Conservation (phyloP, 2,329 filamentous ascomycete species). For the Thelonectria olida region DNA sequence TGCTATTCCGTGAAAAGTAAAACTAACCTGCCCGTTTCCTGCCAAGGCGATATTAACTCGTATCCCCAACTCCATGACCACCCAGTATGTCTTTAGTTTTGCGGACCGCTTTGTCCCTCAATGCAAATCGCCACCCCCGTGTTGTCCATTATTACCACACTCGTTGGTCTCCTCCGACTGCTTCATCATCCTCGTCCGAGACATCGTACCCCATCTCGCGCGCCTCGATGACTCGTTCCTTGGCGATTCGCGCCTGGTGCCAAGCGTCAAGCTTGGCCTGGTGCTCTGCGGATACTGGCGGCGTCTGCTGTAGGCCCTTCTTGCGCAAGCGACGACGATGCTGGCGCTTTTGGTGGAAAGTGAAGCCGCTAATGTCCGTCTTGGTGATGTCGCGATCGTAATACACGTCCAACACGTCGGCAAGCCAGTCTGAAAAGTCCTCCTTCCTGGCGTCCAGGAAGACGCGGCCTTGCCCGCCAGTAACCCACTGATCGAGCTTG, state of each 20-base stretch:
- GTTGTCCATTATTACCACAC: slow-evolving; percentile 30
- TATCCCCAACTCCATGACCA: not conserved
- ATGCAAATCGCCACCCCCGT: not conserved
- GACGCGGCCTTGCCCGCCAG: slow-evolving; percentile 59
- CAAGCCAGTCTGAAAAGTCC: slow-evolving; percentile 56
- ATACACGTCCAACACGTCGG: slow-evolving; percentile 58
- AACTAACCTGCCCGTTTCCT: not conserved
- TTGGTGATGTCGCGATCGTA: slow-evolving; percentile 56
- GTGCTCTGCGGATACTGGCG: slow-evolving; percentile 51
- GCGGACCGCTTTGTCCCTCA: not conserved
- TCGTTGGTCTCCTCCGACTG: slow-evolving; percentile 42
- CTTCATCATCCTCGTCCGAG: slow-evolving; percentile 43
- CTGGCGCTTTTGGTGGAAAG: slow-evolving; percentile 57
- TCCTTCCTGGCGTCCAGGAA: slow-evolving; percentile 50
- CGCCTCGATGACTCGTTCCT: slow-evolving; percentile 51
- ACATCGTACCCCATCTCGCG: slow-evolving; percentile 52
- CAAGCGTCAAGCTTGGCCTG: slow-evolving; percentile 55
- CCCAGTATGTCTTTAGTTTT: not conserved
- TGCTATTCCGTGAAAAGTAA: not conserved
- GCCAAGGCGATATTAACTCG: not conserved
- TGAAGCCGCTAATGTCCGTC: slow-evolving; percentile 54
- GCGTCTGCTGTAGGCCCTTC: slow-evolving; percentile 51
- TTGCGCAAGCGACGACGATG: slow-evolving; percentile 61
- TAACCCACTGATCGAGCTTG: slow-evolving; percentile 70
- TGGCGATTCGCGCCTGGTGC: slow-evolving; percentile 51